Evolutionary conservation across 352 stramenopile species (phyloP).

Genomic region (Phytophthora palmivora): DNA sequence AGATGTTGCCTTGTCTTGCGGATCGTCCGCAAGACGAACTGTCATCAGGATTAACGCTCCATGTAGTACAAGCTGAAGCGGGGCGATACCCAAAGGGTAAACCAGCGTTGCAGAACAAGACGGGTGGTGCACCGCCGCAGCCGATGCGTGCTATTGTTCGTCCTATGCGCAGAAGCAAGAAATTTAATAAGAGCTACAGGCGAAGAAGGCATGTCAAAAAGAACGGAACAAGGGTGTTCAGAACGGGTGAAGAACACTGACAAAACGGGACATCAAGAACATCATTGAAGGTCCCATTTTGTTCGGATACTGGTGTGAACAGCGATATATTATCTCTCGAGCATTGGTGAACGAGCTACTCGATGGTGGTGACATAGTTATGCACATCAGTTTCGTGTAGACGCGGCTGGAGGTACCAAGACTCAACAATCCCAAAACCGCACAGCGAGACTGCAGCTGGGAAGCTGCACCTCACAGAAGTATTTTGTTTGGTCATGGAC

Average conservation of each 20-base stretch:
- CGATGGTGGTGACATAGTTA: not conserved
- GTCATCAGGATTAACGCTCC: not conserved
- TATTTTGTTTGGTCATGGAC: conserved; percentile 5
- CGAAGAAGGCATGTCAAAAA: not conserved
- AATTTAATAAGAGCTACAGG: not conserved
- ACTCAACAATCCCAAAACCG: too few relatives aligned
- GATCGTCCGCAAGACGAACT: too few relatives aligned
- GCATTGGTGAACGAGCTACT: not conserved
- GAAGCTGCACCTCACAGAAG: not conserved
- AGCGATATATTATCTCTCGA: not conserved
- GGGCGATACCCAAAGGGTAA: not conserved
- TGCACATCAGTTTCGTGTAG: not conserved
- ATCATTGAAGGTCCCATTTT: conserved; percentile 3
- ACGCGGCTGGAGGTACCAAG: not conserved
- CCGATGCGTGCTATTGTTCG: too few relatives aligned
- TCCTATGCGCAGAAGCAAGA: too few relatives aligned
- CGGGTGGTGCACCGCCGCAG: not conserved
- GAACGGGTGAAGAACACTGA: too few relatives aligned
- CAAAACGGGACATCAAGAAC: too few relatives aligned
- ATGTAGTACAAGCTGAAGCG: not conserved
- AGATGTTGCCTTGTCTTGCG: not conserved
- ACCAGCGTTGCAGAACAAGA: not conserved
- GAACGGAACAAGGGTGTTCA: too few relatives aligned
- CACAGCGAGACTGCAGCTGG: too few relatives aligned
- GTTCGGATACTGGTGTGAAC: not conserved